A percentile compares a stretch with the other conserved stretches of the same genome.
phyloP scores from a whole-genome alignment of 2,329 filamentous ascomycete genomes.

The Volutella citrinella region DNA sequence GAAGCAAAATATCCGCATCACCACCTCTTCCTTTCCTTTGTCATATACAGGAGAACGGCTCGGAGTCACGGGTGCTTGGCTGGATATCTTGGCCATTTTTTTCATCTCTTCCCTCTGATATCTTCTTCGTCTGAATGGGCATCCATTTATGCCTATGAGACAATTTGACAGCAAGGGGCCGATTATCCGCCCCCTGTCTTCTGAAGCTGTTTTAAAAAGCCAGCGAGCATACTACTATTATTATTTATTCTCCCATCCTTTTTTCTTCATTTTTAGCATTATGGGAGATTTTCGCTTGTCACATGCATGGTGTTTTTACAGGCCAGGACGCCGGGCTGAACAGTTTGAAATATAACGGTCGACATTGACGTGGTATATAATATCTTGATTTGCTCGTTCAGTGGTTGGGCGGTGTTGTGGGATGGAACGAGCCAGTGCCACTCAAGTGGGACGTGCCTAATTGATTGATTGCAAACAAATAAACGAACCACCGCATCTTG shows the following conservation, averaged over 20 bases:
- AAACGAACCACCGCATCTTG: no score
- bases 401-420: slow-evolving; percentile 10
- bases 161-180: no score
- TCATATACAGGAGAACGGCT: slow-evolving; percentile 24
- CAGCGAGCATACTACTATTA: slow-evolving; percentile 19
- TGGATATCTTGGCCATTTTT: slow-evolving; percentile 16
- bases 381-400: slow-evolving; percentile 8
- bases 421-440: no score
- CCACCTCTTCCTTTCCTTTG: slow-evolving; percentile 27
- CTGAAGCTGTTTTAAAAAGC: slow-evolving; percentile 21
- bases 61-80: slow-evolving; percentile 25
- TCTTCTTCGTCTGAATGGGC: no score
- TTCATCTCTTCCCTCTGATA: slow-evolving; percentile 16
- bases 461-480: no score
- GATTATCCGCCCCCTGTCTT: no score
- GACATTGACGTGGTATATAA: slow-evolving; percentile 23
- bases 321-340: slow-evolving; percentile 20
- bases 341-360: slow-evolving; percentile 22
- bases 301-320: slow-evolving; percentile 16
- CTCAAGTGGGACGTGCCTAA: slow-evolving; percentile 14
- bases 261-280: slow-evolving; percentile 9
- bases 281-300: slow-evolving; percentile 12
- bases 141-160: no score
- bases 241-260: slow-evolving; percentile 9
- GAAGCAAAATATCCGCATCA: slow-evolving; percentile 26